phyloP scores from a whole-genome alignment of 2,329 filamentous ascomycete species.

The Diaporthe sp. region DNA sequence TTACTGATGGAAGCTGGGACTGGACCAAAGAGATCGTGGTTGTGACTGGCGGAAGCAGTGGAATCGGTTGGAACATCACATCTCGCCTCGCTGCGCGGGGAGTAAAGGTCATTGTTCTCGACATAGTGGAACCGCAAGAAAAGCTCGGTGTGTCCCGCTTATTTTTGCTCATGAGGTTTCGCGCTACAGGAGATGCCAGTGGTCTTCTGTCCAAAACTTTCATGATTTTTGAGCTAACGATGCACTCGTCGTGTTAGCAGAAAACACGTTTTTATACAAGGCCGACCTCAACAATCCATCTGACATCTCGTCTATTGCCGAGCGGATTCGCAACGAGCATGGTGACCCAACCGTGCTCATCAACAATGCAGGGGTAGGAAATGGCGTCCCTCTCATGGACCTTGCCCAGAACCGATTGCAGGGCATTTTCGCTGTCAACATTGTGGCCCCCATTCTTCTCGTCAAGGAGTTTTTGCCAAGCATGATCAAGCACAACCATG shows the following conservation, averaged over 20 bases:
- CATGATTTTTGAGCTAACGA: background rate
- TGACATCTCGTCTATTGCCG: background rate
- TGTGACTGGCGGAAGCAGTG: background rate
- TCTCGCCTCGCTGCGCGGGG: background rate
- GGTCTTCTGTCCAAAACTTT: background rate
- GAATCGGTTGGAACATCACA: background rate
- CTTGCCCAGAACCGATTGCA: background rate
- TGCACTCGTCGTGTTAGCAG: background rate
- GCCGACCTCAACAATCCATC: background rate
- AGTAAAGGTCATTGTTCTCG: background rate
- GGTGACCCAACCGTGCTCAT: background rate
- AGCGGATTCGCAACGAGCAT: background rate
- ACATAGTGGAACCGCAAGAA: background rate
- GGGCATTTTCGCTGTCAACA: background rate
- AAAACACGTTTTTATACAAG: background rate
- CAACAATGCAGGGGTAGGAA: background rate
- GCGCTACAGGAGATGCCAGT: background rate
- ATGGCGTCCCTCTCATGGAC: background rate
- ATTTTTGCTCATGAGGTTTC: background rate
- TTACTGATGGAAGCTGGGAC: background rate
- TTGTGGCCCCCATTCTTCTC: background rate
- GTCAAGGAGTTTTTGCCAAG: background rate
- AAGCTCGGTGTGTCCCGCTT: background rate
- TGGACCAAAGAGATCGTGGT: background rate
- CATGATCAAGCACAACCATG: background rate